phyloP scores from a whole-genome alignment of 306 rosid species.

The Quercus dentata region DNA sequence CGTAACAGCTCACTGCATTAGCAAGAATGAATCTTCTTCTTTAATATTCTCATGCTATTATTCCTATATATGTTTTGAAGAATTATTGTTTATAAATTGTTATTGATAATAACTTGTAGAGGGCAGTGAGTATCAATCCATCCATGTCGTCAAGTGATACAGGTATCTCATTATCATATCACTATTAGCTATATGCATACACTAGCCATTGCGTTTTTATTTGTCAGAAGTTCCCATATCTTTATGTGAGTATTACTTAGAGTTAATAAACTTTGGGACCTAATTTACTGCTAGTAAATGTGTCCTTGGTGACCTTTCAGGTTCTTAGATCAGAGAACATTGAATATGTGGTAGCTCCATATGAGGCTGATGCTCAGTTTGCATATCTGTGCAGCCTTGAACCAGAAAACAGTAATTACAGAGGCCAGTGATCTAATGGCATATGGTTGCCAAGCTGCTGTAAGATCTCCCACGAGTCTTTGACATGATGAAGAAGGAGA shows the following conservation, averaged over 20 bases:
- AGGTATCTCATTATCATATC: constrained; percentile 40
- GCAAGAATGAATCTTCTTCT: background rate
- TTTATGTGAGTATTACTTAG: background rate
- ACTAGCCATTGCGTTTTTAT: background rate
- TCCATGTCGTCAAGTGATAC: constrained; percentile 69
- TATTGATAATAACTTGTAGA: constrained; percentile 36
- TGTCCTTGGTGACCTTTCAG: constrained; percentile 33
- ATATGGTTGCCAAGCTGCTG: constrained; percentile 90
- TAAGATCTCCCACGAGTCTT: constrained; percentile 52
- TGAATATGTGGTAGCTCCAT: constrained; percentile 95
- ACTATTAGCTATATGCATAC: background rate
- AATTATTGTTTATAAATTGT: constrained; percentile 1
- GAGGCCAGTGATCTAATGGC: constrained; percentile 71
- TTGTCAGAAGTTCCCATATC: background rate
- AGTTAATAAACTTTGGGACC: background rate
- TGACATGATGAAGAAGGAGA: constrained; percentile 41
- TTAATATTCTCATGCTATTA: background rate
- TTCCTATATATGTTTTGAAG: background rate
- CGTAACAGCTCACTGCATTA: background rate
- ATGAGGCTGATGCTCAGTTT: constrained; percentile 96
- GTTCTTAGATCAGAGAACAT: constrained; percentile 68
- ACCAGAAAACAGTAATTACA: constrained; percentile 68
- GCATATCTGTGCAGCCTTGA: constrained; percentile 70
- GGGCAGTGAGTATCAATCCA: constrained; percentile 82
- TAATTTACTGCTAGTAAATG: background rate